Conservation (phyloP, 2,329 filamentous ascomycete genomes). For the Cryphonectria nitschkei region DNA sequence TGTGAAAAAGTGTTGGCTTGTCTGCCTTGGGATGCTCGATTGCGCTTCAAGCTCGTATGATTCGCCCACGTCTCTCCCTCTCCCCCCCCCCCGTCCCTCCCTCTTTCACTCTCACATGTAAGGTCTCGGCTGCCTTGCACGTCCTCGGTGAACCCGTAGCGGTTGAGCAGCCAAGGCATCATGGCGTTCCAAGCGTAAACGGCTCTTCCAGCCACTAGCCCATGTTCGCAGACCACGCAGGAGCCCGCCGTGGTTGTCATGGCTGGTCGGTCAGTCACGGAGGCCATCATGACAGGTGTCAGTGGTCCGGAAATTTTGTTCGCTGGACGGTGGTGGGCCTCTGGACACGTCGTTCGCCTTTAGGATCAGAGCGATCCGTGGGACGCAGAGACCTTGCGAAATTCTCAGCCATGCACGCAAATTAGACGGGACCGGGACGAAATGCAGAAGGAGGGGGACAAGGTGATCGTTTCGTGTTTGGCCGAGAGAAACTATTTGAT, state of each 20-base stretch:
- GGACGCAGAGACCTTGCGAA: slow-evolving; percentile 3
- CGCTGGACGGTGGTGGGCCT: slow-evolving; percentile 14
- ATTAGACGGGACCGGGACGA: slow-evolving; percentile 4
- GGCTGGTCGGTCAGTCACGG: neutral
- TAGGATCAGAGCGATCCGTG: slow-evolving; percentile 1
- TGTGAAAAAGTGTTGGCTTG: neutral
- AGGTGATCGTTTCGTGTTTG: neutral
- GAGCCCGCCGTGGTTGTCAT: neutral
- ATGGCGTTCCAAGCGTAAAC: neutral
- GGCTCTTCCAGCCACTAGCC: slow-evolving; percentile 1
- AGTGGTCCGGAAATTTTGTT: neutral
- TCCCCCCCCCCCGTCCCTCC: too few species aligned
- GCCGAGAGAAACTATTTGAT: neutral
- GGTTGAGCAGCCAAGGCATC: neutral
- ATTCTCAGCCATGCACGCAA: slow-evolving; percentile 14
- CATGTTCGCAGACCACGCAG: slow-evolving; percentile 2
- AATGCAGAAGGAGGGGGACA: neutral
- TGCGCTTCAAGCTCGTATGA: neutral
- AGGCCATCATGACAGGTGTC: slow-evolving; percentile 11
- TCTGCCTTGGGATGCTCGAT: neutral
- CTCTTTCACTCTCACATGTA: neutral
- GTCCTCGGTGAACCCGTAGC: slow-evolving; percentile 1
- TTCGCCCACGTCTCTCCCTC: neutral
- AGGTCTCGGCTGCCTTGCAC: neutral
- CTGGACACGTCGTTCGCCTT: slow-evolving; percentile 12